phyloP scores from a whole-genome alignment of 805 yeast species.

The Tetrapisispora pingtungensis region DNA sequence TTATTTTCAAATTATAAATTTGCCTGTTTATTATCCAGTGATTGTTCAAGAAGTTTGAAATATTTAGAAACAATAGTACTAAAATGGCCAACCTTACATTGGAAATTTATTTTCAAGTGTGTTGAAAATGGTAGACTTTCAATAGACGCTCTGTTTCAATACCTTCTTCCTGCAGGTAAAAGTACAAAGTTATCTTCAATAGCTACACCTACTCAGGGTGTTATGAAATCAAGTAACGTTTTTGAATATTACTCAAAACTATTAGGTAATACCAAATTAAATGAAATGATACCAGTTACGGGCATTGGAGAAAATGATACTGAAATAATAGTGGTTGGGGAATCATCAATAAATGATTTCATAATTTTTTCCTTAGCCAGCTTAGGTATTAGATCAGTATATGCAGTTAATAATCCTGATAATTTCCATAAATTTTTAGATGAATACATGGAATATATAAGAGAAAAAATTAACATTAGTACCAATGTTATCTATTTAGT shows the following conservation, averaged over 20 bases:
- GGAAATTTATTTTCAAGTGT: conserved; percentile 45
- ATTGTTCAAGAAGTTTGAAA: conserved; percentile 56
- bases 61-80: conserved; percentile 67
- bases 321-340: conserved; percentile 30
- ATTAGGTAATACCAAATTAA: conserved; percentile 13
- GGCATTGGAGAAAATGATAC: conserved; percentile 1
- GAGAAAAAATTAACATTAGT: neutral
- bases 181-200: conserved; percentile 34
- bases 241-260: conserved; percentile 34
- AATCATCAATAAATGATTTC: conserved; percentile 20
- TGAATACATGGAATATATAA: neutral
- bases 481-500: neutral
- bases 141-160: conserved; percentile 36
- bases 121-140: conserved; percentile 16
- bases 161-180: conserved; percentile 64
- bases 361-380: conserved; percentile 19
- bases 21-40: conserved; percentile 56
- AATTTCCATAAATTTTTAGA: neutral
- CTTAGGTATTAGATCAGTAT: conserved; percentile 13
- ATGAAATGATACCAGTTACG: neutral
- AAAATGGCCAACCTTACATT: conserved; percentile 78
- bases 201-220: conserved; percentile 10
- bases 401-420: conserved; percentile 4
- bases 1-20: conserved; percentile 32
- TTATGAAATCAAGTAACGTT: conserved; percentile 42